A percentile compares a stretch with the other conserved stretches of the same genome.
Evolutionary conservation across 768 basidiomycete genomes (phyloP).

Genomic region (Lenzites betulinus): DNA sequence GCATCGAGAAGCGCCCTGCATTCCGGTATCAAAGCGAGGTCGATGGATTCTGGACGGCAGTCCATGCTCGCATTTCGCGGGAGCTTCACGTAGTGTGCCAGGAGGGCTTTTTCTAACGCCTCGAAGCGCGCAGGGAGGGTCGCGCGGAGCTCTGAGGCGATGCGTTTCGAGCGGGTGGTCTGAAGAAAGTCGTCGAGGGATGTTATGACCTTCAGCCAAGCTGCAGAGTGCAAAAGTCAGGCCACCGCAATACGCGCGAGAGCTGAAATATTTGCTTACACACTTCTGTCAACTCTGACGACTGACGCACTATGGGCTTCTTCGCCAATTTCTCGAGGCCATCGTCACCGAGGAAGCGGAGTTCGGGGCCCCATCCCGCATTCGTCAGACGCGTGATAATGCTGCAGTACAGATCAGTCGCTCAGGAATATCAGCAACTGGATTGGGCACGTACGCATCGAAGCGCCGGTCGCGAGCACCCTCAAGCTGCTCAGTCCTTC

Average conservation of each 20-base stretch:
- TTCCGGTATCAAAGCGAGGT: not conserved
- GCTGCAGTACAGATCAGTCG: not conserved
- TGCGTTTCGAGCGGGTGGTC: not conserved
- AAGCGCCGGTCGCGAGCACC: not conserved
- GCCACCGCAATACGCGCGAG: too few species aligned
- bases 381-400: not conserved
- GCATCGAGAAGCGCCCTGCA: constrained; percentile 2
- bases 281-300: not conserved
- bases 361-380: not conserved
- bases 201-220: not conserved
- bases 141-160: not conserved
- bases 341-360: not conserved
- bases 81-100: not conserved
- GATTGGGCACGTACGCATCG: not conserved
- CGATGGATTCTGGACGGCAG: not conserved
- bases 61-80: constrained; percentile 1
- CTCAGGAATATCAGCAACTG: too few species aligned
- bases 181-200: not conserved
- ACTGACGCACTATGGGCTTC: not conserved
- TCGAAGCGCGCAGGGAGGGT: not conserved
- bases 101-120: not conserved
- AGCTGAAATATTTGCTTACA: not conserved
- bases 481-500: not conserved
- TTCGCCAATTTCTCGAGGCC: not conserved
- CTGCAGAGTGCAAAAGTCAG: not conserved